Evolutionary conservation across 345 rosid species (phyloP).

Genomic region (Rhodamnia argentea): DNA sequence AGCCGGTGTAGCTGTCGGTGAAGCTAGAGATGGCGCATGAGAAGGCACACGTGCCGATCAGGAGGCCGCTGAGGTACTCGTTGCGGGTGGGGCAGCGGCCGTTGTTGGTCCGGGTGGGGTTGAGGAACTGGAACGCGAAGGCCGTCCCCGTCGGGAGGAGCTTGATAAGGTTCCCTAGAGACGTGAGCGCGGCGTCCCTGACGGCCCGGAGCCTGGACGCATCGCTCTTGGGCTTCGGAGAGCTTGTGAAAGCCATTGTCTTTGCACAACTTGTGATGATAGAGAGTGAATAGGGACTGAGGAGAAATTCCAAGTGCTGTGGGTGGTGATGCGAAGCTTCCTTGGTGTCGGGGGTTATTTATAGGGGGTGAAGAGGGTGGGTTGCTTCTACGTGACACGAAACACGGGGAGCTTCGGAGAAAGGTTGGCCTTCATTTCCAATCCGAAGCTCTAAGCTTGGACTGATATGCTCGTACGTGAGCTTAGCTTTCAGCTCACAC

Average conservation of each 20-base stretch:
- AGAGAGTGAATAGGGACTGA: background rate
- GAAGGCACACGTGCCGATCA: constrained; percentile 47
- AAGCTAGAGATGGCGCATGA: constrained; percentile 61
- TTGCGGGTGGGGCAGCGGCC: constrained; percentile 45
- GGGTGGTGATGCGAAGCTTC: background rate
- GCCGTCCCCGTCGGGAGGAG: constrained; percentile 90
- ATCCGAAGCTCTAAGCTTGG: background rate
- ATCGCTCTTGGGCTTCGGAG: constrained; percentile 8
- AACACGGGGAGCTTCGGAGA: background rate
- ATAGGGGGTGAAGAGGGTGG: background rate
- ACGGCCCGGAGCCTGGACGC: constrained; percentile 2
- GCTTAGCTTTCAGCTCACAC: background rate
- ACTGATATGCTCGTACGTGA: background rate
- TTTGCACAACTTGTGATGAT: background rate
- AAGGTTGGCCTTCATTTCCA: background rate
- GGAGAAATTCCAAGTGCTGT: background rate
- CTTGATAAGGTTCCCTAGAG: constrained; percentile 60
- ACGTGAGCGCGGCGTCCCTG: constrained; percentile 29
- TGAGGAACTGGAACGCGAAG: constrained; percentile 69
- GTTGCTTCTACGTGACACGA: constrained; percentile 17
- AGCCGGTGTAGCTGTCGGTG: constrained; percentile 60
- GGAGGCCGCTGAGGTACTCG: constrained; percentile 37
- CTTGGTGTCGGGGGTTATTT: background rate
- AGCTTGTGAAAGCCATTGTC: background rate
- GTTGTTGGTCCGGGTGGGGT: constrained; percentile 59